These are phyloP conservation scores for Bretschneidera sinensis DNA, from an alignment of 345 rosid genomes.

Conservation along the genomic window DNA sequence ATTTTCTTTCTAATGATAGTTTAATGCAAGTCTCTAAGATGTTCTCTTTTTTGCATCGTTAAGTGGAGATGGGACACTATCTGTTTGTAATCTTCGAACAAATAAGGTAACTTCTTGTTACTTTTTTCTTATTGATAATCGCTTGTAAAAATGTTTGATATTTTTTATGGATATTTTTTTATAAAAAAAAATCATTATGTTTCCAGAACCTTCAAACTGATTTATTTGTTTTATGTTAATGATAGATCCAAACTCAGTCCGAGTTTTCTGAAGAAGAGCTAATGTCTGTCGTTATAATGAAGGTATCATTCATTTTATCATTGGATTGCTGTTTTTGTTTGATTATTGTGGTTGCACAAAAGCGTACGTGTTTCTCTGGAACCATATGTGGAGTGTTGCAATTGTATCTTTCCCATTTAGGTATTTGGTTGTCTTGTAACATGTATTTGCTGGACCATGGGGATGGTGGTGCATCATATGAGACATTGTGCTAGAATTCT, in stretches of 20 bases:
- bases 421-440: neutral
- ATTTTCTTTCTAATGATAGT: neutral
- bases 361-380: neutral
- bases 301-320: conserved; percentile 39
- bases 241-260: conserved; percentile 72
- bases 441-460: neutral
- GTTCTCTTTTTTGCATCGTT: neutral
- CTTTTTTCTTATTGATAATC: neutral
- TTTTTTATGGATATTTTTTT: neutral
- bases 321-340: neutral
- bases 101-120: conserved; percentile 51
- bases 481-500: too few relatives aligned
- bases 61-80: conserved; percentile 68
- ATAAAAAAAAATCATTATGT: neutral
- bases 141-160: neutral
- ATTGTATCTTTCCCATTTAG: too few relatives aligned
- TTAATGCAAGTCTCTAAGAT: conserved; percentile 6
- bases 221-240: conserved; percentile 9
- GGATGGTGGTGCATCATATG: neutral
- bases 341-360: neutral
- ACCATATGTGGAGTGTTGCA: neutral
- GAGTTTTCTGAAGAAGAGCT: conserved; percentile 96
- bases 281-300: conserved; percentile 72
- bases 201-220: conserved; percentile 1
- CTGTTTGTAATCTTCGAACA: conserved; percentile 80